These are phyloP conservation scores for Dictyostelium capitatum DNA, from an alignment of 78 protist genomes.

Conservation along the genomic window DNA sequence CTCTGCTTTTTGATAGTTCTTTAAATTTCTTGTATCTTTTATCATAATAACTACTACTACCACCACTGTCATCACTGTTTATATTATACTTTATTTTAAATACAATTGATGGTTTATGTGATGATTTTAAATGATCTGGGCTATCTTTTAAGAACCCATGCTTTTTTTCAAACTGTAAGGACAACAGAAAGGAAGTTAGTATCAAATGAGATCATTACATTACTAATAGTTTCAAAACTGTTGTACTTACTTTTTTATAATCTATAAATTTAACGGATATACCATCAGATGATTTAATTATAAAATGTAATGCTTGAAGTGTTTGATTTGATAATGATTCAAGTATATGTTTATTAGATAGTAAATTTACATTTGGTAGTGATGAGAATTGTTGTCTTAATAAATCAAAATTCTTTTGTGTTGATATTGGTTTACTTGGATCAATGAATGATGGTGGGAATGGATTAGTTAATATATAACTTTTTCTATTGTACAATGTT, in stretches of 20 bases:
- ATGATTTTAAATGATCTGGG: slow-evolving; percentile 3
- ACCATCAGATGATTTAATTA: not conserved
- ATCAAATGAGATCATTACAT: too few species aligned
- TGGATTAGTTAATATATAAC: slow-evolving; percentile 33
- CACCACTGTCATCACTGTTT: slow-evolving; percentile 14
- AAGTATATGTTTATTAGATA: slow-evolving; percentile 4
- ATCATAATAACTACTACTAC: not conserved
- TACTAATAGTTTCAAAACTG: too few species aligned
- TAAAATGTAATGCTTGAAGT: not conserved
- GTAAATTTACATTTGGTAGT: slow-evolving; percentile 10
- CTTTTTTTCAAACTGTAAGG: slow-evolving; percentile 17
- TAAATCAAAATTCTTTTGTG: slow-evolving; percentile 32
- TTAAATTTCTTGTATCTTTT: not conserved
- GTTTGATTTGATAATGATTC: not conserved
- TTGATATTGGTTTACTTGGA: not conserved
- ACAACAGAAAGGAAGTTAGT: too few species aligned
- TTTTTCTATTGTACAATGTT: slow-evolving; percentile 3
- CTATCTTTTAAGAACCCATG: not conserved
- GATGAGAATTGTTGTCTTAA: not conserved
- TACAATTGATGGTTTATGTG: slow-evolving; percentile 7
- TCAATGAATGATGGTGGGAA: slow-evolving; percentile 32
- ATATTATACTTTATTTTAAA: slow-evolving; percentile 7
- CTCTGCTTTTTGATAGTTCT: slow-evolving; percentile 10
- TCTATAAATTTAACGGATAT: not conserved
- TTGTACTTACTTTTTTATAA: not conserved